phyloP scores from a whole-genome alignment of 768 basidiomycete species.

The Solioccasus polychromus region DNA sequence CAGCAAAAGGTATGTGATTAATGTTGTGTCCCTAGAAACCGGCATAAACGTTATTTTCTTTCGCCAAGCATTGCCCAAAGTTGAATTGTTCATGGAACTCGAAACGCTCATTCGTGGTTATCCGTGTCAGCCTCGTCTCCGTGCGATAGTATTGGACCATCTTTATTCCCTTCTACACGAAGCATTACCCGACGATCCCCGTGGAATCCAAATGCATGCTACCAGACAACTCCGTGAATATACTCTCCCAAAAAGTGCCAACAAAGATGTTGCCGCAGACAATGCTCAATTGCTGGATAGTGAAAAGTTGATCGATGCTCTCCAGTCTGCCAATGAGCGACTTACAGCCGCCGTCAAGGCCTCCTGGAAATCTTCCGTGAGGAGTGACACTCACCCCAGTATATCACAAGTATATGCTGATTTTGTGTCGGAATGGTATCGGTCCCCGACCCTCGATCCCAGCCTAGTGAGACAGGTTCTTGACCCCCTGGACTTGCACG shows the following conservation, averaged over 20 bases:
- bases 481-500: background rate
- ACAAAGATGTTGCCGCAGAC: slow-evolving; percentile 5
- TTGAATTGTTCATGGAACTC: slow-evolving; percentile 42
- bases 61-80: slow-evolving; percentile 37
- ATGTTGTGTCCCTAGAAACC: slow-evolving; percentile 12
- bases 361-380: slow-evolving; percentile 13
- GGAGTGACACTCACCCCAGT: slow-evolving; percentile 25
- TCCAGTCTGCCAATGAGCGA: slow-evolving; percentile 32
- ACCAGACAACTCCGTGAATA: slow-evolving; percentile 33
- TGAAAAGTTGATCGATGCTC: slow-evolving; percentile 27
- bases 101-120: slow-evolving; percentile 41
- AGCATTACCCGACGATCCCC: slow-evolving; percentile 36
- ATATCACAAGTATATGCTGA: slow-evolving; percentile 36
- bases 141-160: slow-evolving; percentile 40
- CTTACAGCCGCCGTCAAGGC: slow-evolving; percentile 28
- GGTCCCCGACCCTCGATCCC: slow-evolving; percentile 26
- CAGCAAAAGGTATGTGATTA: slow-evolving; percentile 58
- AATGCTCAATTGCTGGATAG: slow-evolving; percentile 8
- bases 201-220: slow-evolving; percentile 38
- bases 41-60: slow-evolving; percentile 9
- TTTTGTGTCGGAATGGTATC: slow-evolving; percentile 50
- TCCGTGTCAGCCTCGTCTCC: slow-evolving; percentile 40
- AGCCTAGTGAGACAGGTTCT: slow-evolving; percentile 28
- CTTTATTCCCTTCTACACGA: slow-evolving; percentile 41
- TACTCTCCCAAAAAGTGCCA: slow-evolving; percentile 25